Evolutionary conservation across 2,329 filamentous ascomycete species (phyloP), one percentile per base, ranked within the genome.

Genomic region (Ascochyta clinopodiicola): DNA sequence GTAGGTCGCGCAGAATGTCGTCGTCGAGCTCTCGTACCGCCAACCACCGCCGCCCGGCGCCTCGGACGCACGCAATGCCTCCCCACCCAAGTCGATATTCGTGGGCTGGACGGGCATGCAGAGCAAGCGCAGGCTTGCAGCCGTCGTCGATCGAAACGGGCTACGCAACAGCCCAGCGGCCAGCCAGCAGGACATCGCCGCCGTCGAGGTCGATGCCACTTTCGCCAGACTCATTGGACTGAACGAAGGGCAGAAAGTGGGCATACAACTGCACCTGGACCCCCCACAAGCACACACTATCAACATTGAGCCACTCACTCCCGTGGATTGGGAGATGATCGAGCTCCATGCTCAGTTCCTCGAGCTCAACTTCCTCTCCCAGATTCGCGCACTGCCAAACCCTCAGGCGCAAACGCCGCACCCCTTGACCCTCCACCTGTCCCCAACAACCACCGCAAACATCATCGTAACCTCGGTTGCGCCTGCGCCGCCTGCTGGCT

Each of bases 321-420:
- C 94, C 1, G 92, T 96, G 55, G 95, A 99, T 73, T 99, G 95
- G 95, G 95, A 99, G 77, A 96, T 98, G 68, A 98, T 99, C 67
- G 95, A 99, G 76, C 81, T 99, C 2, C 95, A 99, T 79, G 95
- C 95, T 5, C 95, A 89, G 15, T 99, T 98, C 71, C 82, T 99
- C 45, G 95, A 99, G 72, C 82, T 97, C 62, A 98, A 99, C 75
- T 87, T 99, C 47, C 82, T 96, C 29, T 90, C 89, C 39, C 95
- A 99, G 78, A 93, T 99, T 66, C 89, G 95, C 67, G 94, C 94
- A 17, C 81, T 99, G 21, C 94, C 94, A 22, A 98, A 97, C 74
- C 94, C 94, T 17, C 80, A 83, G 22, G 73, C 81, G 15, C 79
- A 85, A 13, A 79, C 82, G 32, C 79, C 87, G 25, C 93, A 99